These are phyloP conservation scores for Boletellus emodensis DNA, from an alignment of 768 basidiomycete genomes.

Conservation along the genomic window DNA sequence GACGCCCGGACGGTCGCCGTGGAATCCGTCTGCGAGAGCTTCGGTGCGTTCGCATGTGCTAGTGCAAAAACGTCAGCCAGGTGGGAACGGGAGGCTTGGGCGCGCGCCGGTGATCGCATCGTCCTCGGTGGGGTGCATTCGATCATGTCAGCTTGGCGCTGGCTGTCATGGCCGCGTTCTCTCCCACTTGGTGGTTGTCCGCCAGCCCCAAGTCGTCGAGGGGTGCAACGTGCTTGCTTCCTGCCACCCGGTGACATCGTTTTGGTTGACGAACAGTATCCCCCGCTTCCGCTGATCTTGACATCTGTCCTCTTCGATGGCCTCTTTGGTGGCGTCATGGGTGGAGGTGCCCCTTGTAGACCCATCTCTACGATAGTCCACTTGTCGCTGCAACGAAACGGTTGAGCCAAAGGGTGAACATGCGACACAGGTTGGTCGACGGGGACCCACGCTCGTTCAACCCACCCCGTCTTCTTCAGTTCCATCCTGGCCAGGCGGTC, in stretches of 20 bases:
- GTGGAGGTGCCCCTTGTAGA: conserved; percentile 5
- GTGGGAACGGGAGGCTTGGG: conserved; percentile 1
- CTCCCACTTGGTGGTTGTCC: background rate
- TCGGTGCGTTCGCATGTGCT: conserved; percentile 1
- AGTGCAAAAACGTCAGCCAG: conserved; percentile 17
- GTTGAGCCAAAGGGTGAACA: background rate
- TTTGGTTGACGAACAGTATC: background rate
- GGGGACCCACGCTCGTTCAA: conserved; percentile 24
- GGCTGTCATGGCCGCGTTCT: background rate
- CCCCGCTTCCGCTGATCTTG: background rate
- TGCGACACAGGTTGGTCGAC: no score
- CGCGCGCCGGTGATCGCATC: conserved; percentile 2
- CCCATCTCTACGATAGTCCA: conserved; percentile 27
- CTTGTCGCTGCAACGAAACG: conserved; percentile 20
- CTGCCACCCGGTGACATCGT: background rate
- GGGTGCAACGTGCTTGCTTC: background rate
- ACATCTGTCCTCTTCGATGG: background rate
- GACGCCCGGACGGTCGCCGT: background rate
- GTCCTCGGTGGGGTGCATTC: background rate
- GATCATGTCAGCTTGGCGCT: background rate
- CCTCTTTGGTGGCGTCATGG: conserved; percentile 11
- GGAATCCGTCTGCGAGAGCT: background rate
- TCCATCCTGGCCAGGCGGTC: conserved; percentile 27
- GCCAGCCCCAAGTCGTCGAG: background rate
- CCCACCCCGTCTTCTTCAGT: conserved; percentile 30